phyloP scores from a whole-genome alignment of 148 eudicot genomes.

The Rhododendron simsii region DNA sequence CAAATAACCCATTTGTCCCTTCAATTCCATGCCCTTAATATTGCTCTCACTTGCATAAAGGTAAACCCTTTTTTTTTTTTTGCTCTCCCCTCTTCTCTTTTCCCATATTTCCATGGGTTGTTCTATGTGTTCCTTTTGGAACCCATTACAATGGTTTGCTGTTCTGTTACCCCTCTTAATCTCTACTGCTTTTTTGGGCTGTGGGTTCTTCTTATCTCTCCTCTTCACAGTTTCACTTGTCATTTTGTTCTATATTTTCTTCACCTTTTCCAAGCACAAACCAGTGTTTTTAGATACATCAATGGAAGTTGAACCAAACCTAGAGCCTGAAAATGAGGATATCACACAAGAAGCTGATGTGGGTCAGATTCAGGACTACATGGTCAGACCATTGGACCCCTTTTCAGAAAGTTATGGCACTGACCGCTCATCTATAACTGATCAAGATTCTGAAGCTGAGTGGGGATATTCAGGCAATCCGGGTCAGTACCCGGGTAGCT shows the following conservation, averaged over 20 bases:
- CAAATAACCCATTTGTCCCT: neutral
- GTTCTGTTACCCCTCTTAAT: conserved; percentile 27
- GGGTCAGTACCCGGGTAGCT: conserved; percentile 22
- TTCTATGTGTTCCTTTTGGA: conserved; percentile 27
- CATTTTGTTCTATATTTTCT: conserved; percentile 20
- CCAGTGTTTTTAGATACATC: conserved; percentile 15
- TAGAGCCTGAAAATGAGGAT: neutral
- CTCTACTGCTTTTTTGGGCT: conserved; percentile 18
- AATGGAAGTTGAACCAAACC: neutral
- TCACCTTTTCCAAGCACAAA: conserved; percentile 25
- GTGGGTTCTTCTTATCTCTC: conserved; percentile 25
- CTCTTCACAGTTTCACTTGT: conserved; percentile 30
- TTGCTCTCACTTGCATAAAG: conserved; percentile 11
- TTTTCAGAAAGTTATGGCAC: conserved; percentile 53
- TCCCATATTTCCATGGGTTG: conserved; percentile 26
- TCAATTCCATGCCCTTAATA: neutral
- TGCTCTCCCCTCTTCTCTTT: neutral
- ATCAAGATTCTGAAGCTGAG: conserved; percentile 52
- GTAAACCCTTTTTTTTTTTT: neutral
- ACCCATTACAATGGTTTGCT: conserved; percentile 35
- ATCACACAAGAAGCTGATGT: neutral
- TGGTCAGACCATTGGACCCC: conserved; percentile 21
- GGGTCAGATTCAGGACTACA: conserved; percentile 20
- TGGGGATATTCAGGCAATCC: conserved; percentile 28
- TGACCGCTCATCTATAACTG: conserved; percentile 40